Evolutionary conservation across 225 moss, liverwort and hornwort species (phyloP), one percentile per base, ranked within the genome.

Genomic region (Physcomitrellopsis africana): DNA sequence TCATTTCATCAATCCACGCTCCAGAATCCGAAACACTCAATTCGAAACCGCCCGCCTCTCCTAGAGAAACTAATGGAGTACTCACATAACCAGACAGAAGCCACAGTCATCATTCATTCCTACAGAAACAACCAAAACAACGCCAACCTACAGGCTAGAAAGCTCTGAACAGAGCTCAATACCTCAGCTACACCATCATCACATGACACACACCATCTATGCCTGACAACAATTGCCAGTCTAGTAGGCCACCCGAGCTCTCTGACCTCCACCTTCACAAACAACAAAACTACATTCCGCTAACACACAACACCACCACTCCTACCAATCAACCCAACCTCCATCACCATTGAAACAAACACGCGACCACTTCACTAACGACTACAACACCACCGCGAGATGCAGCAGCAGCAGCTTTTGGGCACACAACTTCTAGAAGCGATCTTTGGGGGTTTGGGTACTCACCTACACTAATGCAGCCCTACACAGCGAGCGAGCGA

Each of bases 201-300:
- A 65, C 75, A 69, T 56, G 69, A 55, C 42, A 16, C 29, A 65
- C 27, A 56, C 70, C 80, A 70, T 70, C 56, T 72, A 23, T 4
- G 18, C 37, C 78, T 80, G 75, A 80, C 80, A 80, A 43, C 67
- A 53, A 37, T 61, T 73, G 69, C 47, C 55, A 68, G 68, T 5
- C 15, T 69, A 55, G 69, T 56, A 69, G 69, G 69, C 69, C 69
- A 69, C 52, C 43, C 13, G n/a, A 43, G 16, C 53, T 49, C 48
- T 32, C 19, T 3, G 3, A 43, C 18, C 68, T 24, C 48, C 19
- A 1, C 2, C 66, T 58, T 8, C 52, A 52, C n/a, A 16, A 16
- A n/a, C 52, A 52, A 52, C 52, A 52, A n/a, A 55, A n/a, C 55
- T 8, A 19, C 4, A 54, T 7, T 24, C 17, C 15, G 27, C 24